phyloP scores from a whole-genome alignment of 768 basidiomycete genomes.

The Hydnum rufescens region DNA sequence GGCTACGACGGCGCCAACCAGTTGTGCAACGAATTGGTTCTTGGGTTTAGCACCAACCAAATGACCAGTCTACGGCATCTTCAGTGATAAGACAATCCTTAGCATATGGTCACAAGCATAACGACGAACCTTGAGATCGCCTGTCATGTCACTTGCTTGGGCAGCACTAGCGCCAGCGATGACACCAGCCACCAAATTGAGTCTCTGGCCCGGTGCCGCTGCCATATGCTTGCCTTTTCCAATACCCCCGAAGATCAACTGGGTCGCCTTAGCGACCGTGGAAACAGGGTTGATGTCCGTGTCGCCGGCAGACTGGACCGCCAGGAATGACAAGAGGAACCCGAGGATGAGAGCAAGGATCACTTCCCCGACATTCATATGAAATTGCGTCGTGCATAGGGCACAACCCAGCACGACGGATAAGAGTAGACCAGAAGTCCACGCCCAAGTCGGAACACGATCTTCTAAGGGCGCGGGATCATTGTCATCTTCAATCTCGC shows the following conservation, averaged over 20 bases:
- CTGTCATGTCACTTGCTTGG: conserved; percentile 43
- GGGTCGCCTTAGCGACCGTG: conserved; percentile 25
- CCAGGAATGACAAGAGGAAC: conserved; percentile 49
- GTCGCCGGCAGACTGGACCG: conserved; percentile 36
- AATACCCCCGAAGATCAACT: conserved; percentile 45
- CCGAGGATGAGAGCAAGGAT: conserved; percentile 37
- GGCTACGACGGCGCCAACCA: conserved; percentile 36
- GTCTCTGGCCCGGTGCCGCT: conserved; percentile 21
- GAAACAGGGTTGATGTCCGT: conserved; percentile 37
- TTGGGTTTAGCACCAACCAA: conserved; percentile 42
- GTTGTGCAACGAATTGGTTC: conserved; percentile 42
- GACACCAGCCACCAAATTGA: conserved; percentile 34
- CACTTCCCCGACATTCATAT: conserved; percentile 24
- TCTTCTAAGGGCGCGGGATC: conserved; percentile 27
- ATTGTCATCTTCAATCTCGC: conserved; percentile 23
- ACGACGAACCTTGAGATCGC: conserved; percentile 26
- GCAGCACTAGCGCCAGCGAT: conserved; percentile 35
- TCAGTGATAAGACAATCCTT: no score
- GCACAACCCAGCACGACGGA: conserved; percentile 26
- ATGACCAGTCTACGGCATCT: conserved; percentile 34
- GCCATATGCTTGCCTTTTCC: conserved; percentile 27
- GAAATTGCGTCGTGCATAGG: conserved; percentile 9
- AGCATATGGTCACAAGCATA: no score
- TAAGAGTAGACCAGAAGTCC: conserved; percentile 29
- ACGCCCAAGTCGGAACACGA: conserved; percentile 36